A percentile compares a stretch with the other conserved stretches of the same genome.
phyloP scores from a whole-genome alignment of 2,329 filamentous ascomycete species.

The Thyridium curvatum region DNA sequence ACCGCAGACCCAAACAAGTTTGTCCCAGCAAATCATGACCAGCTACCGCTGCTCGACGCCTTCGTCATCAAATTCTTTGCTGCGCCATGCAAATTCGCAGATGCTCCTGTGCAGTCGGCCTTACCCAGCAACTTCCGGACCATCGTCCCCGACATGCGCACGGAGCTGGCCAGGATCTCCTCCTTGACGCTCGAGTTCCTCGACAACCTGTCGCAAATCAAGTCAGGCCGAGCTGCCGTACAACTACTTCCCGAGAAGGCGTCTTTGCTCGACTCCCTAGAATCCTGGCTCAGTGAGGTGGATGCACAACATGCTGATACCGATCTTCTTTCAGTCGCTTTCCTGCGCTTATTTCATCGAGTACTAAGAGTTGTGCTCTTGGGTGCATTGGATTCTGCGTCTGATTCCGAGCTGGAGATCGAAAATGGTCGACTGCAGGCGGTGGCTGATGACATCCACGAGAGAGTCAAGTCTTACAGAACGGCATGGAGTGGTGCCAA shows the following conservation, averaged over 20 bases:
- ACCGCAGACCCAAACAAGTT: constrained; percentile 18
- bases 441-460: constrained; percentile 18
- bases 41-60: constrained; percentile 30
- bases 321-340: constrained; percentile 23
- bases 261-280: constrained; percentile 20
- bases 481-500: background rate
- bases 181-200: constrained; percentile 24
- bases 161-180: constrained; percentile 24
- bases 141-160: constrained; percentile 29
- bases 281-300: constrained; percentile 20
- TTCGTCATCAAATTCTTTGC: constrained; percentile 35
- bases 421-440: constrained; percentile 23
- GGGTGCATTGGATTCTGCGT: constrained; percentile 21
- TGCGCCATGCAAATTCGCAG: constrained; percentile 33
- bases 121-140: constrained; percentile 14
- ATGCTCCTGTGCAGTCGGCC: constrained; percentile 15
- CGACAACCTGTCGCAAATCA: constrained; percentile 16
- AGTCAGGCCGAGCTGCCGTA: constrained; percentile 14
- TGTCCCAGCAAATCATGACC: constrained; percentile 20
- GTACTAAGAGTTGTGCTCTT: constrained; percentile 26
- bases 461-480: constrained; percentile 23
- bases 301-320: constrained; percentile 9
- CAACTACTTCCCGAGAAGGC: constrained; percentile 21
- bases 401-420: constrained; percentile 17
- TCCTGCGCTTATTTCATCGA: constrained; percentile 25